A percentile compares a stretch with the other conserved stretches of the same genome.
These are phyloP conservation scores for Acanthamoeba divionensis DNA, from an alignment of 208 protist species.

Conservation along the genomic window DNA sequence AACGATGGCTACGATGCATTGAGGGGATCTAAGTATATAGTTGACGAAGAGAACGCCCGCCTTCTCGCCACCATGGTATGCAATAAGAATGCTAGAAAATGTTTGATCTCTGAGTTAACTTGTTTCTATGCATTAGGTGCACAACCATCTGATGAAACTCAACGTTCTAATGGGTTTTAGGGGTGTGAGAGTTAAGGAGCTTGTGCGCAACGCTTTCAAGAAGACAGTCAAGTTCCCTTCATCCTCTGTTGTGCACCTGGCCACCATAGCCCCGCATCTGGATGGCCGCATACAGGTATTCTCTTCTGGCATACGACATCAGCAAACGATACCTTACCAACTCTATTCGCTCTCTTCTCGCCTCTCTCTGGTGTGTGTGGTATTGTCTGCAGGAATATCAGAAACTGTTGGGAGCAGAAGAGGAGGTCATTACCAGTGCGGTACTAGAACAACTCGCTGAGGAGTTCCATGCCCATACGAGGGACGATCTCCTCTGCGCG, in stretches of 20 bases:
- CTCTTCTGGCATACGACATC: no score
- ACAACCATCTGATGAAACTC: constrained; percentile 18
- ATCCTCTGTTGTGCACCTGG: no score
- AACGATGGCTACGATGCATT: constrained; percentile 28
- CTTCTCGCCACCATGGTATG: constrained; percentile 23
- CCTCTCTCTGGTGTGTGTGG: no score
- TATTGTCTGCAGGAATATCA: no score
- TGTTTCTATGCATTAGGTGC: not conserved
- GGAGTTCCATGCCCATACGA: no score
- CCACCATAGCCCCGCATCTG: not conserved
- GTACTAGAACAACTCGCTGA: no score
- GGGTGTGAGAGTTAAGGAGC: constrained; percentile 12
- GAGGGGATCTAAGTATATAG: not conserved
- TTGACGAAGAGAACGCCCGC: constrained; percentile 43
- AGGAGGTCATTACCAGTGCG: no score
- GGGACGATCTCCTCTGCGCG: no score
- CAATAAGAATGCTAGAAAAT: not conserved
- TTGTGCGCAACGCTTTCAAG: constrained; percentile 20
- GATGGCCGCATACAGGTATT: constrained; percentile 22
- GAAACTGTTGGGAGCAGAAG: no score
- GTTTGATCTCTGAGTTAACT: not conserved
- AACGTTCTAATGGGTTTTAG: not conserved
- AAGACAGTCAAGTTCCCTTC: constrained; percentile 28
- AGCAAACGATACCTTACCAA: no score
- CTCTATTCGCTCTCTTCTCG: no score